These are phyloP conservation scores for Chenopodium album DNA, from an alignment of 148 eudicot species.

Conservation along the genomic window DNA sequence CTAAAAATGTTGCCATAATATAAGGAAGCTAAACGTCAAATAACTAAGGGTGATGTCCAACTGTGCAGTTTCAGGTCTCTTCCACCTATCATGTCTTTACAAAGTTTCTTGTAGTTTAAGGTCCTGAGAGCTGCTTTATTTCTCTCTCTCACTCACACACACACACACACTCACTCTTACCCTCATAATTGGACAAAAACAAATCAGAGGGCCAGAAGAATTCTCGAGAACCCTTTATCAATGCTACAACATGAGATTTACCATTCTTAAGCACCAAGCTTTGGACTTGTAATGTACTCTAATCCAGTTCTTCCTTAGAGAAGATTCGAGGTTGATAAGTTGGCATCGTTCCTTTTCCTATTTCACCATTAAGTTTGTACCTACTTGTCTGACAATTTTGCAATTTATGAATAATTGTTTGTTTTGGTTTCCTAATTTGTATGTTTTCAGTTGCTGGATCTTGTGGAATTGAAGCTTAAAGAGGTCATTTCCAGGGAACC, in stretches of 20 bases:
- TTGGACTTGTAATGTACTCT: not conserved
- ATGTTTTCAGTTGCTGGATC: conserved; percentile 64
- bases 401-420: not conserved
- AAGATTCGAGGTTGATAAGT: not conserved
- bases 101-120: not conserved
- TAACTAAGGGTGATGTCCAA: not conserved
- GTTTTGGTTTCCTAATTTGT: conserved; percentile 17
- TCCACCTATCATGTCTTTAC: not conserved
- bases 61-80: not conserved
- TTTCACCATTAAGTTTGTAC: not conserved
- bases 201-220: not conserved
- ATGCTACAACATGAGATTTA: not conserved
- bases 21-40: not conserved
- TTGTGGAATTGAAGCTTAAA: conserved; percentile 86
- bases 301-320: not conserved
- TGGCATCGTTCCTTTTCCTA: not conserved
- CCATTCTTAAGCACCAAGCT: not conserved
- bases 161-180: not conserved
- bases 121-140: not conserved
- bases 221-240: not conserved
- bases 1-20: not conserved
- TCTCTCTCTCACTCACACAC: not conserved
- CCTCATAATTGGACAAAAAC: not conserved
- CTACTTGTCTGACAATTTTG: not conserved
- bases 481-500: conserved; percentile 84